Evolutionary conservation across 169 alveolate species (phyloP).

Genomic region (Hepatocystis sp.): DNA sequence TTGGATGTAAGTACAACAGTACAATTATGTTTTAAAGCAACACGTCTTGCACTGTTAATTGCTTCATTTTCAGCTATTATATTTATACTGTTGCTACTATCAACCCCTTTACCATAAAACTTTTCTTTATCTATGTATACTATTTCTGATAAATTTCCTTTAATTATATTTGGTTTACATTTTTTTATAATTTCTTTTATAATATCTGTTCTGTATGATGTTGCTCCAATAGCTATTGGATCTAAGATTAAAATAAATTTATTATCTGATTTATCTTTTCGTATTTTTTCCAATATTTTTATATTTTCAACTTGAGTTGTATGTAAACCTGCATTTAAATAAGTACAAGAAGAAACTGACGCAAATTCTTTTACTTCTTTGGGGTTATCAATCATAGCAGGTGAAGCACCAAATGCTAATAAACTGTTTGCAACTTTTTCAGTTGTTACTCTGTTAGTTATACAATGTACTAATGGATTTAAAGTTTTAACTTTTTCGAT

Average conservation of each 20-base stretch:
- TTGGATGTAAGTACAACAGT: constrained; percentile 63
- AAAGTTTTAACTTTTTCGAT: constrained; percentile 13
- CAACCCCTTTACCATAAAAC: constrained; percentile 56
- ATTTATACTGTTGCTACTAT: constrained; percentile 42
- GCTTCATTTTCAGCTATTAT: constrained; percentile 7
- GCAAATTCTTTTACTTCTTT: constrained; percentile 68
- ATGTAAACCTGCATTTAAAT: constrained; percentile 51
- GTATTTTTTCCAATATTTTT: constrained; percentile 29
- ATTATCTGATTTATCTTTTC: constrained; percentile 36
- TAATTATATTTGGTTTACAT: constrained; percentile 68
- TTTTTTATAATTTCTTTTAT: constrained; percentile 40
- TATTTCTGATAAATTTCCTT: constrained; percentile 71
- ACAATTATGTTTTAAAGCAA: constrained; percentile 61
- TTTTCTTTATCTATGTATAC: constrained; percentile 54
- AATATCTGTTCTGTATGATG: constrained; percentile 33
- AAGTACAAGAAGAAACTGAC: constrained; percentile 24
- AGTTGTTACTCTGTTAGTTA: constrained; percentile 66
- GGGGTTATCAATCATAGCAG: constrained; percentile 75
- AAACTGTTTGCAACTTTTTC: constrained; percentile 72
- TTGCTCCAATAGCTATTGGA: constrained; percentile 75
- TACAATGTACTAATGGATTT: constrained; percentile 60
- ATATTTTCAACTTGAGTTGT: constrained; percentile 50
- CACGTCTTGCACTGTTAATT: constrained; percentile 67
- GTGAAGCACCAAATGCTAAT: constrained; percentile 64
- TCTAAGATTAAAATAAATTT: constrained; percentile 33